Base-by-base conservation (phyloP, 2,329 filamentous ascomycete species). In the Alternaria tenuissima region DNA sequence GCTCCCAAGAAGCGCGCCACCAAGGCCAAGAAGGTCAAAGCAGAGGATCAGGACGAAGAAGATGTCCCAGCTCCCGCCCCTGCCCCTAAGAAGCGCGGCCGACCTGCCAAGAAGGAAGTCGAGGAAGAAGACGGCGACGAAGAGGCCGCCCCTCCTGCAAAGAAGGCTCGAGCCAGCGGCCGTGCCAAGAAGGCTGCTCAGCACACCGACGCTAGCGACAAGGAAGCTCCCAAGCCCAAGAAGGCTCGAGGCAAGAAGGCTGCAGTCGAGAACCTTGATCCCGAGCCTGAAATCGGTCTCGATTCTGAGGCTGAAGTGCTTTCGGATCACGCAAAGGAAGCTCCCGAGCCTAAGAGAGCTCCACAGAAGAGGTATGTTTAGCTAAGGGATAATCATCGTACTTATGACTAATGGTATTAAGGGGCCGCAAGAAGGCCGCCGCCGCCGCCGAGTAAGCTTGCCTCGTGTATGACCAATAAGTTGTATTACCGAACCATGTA, bases 21-120 rank as follows among this genome's bases (percentile, higher is more conserved):
- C 6, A 44, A 61, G 48, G 54, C 44, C n/a, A 67, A 69, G 39
- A 58, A 58, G 22, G 57, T 47, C 26, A 48, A 63, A 6, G 61
- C 64, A 5, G 58, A 60, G 68, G 62, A 65, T 6, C 57, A 60
- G 68, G 52, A 76, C 24, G 70, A 70, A 6, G 78, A 80, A 1
- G 70, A 73, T 16, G 65, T 54, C 16, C 69, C 68, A 3, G 67
- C 70, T 48, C 65, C 44, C 14, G 36, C 44, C 7, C 44, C 55
- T 12, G 57, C 71, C 7, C 73, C 76, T 54, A 81, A 81, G 68
- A 76, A 73, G 72, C 61, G 61, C 18, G 53, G 32, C 14, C 32
- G 32, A 14, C 12, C 32, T 16, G 14, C 48, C 18, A 68, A 70
- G 52, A 65, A 69, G 28, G 69, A 72, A 34, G 71, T 68, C 61